Evolutionary conservation across 2,329 filamentous ascomycete species (phyloP), one percentile per base, ranked within the genome.

Genomic region (Neoscytalidium dimidiatum): DNA sequence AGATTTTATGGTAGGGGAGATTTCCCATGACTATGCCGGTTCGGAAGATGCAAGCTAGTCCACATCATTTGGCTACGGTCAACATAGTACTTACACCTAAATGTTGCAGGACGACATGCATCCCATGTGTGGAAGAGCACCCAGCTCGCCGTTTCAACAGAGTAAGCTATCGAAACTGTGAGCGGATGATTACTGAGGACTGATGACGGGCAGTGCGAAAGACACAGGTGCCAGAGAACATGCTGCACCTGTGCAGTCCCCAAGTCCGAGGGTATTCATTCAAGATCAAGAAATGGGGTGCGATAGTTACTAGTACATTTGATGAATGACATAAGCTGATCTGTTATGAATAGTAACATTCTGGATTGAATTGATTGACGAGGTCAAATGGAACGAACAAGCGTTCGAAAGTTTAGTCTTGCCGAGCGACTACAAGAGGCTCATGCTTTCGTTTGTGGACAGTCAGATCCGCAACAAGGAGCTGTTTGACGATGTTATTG

Each of bases 201-300:
- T n/a, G n/a, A n/a, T n/a, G 2, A 43, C 26, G 4, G 3, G 3
- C 6, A 57, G 13, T 41, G 52, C 21, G 17, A 43, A 9, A 19
- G 3, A 33, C 17, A 71, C 31, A 35, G 9, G 5, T 71, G 14
- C 44, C 68, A 0, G 71, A 71, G 2, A 66, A 70, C 1, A 62
- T 67, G 7, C 67, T 66, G 26, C 64, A 58, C 26, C 61, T 77
- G 7, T 77, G 74, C 49, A 68, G 67, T n/a, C 69, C 73, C 8
- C 67, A 68, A 35, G 51, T 75, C 8, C 69, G 67, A 60, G 75
- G 75, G 0, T 77, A 74, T 58, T 74, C 70, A 28, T 64, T 78
- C 29, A 74, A 70, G 5, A 69, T 67, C 9, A 78, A 77, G 67
- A 68, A 69, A 31, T 78, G 74, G 73, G 71, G 70, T 72, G 68